Conservation (phyloP, 2,329 filamentous ascomycete genomes). For the Pseudocercospora fuligena region DNA sequence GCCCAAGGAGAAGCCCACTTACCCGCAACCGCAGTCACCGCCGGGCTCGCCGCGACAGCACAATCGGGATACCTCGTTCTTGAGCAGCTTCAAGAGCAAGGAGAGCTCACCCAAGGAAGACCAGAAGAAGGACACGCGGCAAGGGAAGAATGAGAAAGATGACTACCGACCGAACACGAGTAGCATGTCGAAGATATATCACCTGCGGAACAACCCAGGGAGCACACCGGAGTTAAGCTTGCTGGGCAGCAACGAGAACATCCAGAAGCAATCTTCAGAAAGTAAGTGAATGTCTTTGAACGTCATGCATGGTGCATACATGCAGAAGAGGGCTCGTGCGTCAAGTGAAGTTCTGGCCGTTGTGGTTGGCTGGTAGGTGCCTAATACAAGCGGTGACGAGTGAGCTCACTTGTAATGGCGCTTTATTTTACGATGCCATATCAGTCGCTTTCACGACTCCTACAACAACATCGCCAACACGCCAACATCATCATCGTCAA, state of each 20-base stretch:
- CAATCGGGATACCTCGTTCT: slow-evolving; percentile 34
- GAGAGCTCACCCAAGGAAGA: slow-evolving; percentile 26
- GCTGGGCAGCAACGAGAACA: slow-evolving; percentile 39
- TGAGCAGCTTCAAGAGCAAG: slow-evolving; percentile 36
- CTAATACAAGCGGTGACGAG: not conserved
- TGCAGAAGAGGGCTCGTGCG: not conserved
- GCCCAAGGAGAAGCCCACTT: slow-evolving; percentile 28
- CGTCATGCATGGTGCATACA: not conserved
- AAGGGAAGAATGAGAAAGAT: slow-evolving; percentile 35
- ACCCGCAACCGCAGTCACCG: slow-evolving; percentile 33
- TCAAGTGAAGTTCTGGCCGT: slow-evolving; percentile 5
- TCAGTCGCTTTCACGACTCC: not conserved
- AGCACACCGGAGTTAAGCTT: slow-evolving; percentile 55
- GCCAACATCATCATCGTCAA: not conserved
- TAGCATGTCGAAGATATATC: slow-evolving; percentile 45
- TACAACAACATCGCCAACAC: not conserved
- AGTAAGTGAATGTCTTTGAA: slow-evolving; percentile 30
- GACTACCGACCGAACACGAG: slow-evolving; percentile 39
- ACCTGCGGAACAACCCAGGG: slow-evolving; percentile 49
- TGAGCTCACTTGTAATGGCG: not conserved
- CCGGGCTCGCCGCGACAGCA: slow-evolving; percentile 36
- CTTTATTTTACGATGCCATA: not conserved
- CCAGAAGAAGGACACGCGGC: slow-evolving; percentile 28
- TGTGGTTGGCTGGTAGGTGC: slow-evolving; percentile 3
- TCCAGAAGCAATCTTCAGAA: slow-evolving; percentile 32